Conservation (phyloP, 768 basidiomycete species). For the Wakefieldia striispora region DNA sequence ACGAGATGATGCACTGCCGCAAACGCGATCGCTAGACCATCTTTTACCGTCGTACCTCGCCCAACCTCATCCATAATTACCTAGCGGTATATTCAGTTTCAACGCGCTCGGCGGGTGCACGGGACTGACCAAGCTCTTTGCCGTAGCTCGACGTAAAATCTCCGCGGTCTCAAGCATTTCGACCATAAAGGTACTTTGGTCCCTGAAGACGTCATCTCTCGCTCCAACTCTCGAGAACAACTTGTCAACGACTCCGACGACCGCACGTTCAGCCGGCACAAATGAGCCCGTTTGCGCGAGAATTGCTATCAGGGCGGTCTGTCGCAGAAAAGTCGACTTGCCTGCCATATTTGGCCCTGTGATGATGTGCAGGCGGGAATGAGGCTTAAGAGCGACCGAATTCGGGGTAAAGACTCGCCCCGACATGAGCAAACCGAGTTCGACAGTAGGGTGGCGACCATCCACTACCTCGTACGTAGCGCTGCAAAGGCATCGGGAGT, state of each 20-base stretch:
- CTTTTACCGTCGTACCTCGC: slow-evolving; percentile 87
- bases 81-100: slow-evolving; percentile 37
- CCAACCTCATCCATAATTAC: slow-evolving; percentile 99
- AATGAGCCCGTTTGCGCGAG: slow-evolving; percentile 92
- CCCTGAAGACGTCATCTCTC: slow-evolving; percentile 90
- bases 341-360: slow-evolving; percentile 97
- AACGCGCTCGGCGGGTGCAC: not conserved
- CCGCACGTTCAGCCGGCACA: slow-evolving; percentile 83
- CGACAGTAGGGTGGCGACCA: slow-evolving; percentile 92
- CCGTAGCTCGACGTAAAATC: slow-evolving; percentile 82
- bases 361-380: slow-evolving; percentile 73
- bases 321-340: slow-evolving; percentile 91
- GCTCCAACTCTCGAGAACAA: slow-evolving; percentile 95
- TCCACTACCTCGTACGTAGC: slow-evolving; percentile 64
- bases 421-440: slow-evolving; percentile 72
- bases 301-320: slow-evolving; percentile 85
- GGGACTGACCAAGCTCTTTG: slow-evolving; percentile 69
- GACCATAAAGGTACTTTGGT: slow-evolving; percentile 97
- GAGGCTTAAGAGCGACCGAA: slow-evolving; percentile 58
- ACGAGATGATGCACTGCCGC: slow-evolving; percentile 83
- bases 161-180: slow-evolving; percentile 95
- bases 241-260: slow-evolving; percentile 83
- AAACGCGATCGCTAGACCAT: slow-evolving; percentile 93
- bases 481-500: slow-evolving; percentile 29
- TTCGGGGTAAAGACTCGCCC: slow-evolving; percentile 86